A percentile compares a stretch with the other conserved stretches of the same genome.
These are phyloP conservation scores for Wallacemonas collosoma DNA, from an alignment of 208 protist species.

Conservation along the genomic window DNA sequence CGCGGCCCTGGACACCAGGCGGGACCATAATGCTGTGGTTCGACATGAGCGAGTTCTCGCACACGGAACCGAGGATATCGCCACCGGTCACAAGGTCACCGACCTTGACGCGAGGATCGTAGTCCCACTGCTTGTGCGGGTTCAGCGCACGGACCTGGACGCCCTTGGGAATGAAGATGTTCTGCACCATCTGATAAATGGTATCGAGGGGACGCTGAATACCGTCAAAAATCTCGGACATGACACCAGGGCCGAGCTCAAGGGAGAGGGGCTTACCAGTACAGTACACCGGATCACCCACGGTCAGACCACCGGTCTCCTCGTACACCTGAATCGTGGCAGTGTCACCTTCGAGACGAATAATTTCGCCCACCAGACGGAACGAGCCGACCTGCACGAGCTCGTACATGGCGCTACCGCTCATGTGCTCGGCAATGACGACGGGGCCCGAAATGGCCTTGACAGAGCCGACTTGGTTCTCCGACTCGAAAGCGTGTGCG, in stretches of 20 bases:
- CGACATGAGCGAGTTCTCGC: conserved; percentile 97
- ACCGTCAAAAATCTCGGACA: conserved; percentile 99
- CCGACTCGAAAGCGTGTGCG: conserved; percentile 72
- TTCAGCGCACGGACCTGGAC: conserved; percentile 96
- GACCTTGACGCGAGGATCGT: conserved; percentile 93
- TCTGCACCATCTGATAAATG: conserved; percentile 96
- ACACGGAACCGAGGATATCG: conserved; percentile 97
- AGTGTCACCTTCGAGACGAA: conserved; percentile 98
- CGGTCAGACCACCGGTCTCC: conserved; percentile 99
- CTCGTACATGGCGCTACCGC: conserved; percentile 99
- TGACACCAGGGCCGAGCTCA: conserved; percentile 99
- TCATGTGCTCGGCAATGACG: conserved; percentile 99
- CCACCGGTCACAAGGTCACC: conserved; percentile 97
- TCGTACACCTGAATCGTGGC: conserved; percentile 99
- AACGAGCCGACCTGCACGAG: conserved; percentile 99
- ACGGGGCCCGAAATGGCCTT: conserved; percentile 97
- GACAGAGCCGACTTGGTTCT: conserved; percentile 81
- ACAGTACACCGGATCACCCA: conserved; percentile 99
- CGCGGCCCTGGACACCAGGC: conserved; percentile 90
- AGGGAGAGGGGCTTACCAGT: conserved; percentile 99
- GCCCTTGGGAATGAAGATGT: conserved; percentile 99
- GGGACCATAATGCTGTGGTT: conserved; percentile 98
- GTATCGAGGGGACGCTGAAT: conserved; percentile 99
- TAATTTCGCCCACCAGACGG: conserved; percentile 99
- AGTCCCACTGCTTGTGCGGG: conserved; percentile 95